Percentiles rank a stretch among this genome's conserved stretches.
Conservation (phyloP, 2,329 filamentous ascomycete species). For the Trichoderma pleuroti region DNA sequence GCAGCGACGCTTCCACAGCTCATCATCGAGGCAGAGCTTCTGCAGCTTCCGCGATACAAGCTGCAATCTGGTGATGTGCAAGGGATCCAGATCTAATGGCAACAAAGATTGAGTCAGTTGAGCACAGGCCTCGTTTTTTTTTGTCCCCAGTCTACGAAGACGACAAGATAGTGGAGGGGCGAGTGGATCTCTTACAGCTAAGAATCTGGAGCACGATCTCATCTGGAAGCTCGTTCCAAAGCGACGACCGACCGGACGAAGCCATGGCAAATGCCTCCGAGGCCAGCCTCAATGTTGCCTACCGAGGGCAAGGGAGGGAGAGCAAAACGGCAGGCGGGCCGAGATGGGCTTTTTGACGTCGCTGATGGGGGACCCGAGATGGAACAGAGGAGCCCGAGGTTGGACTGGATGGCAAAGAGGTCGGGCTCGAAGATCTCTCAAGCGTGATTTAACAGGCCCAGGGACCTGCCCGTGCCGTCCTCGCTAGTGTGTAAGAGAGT, state of each 20-base stretch:
- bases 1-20: slow-evolving; percentile 72
- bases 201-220: slow-evolving; percentile 63
- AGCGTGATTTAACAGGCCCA: slow-evolving; percentile 16
- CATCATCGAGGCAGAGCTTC: slow-evolving; percentile 66
- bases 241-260: slow-evolving; percentile 22
- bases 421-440: slow-evolving; percentile 2
- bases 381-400: neutral
- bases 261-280: slow-evolving; percentile 29
- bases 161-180: neutral
- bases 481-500: slow-evolving; percentile 14
- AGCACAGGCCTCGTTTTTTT: slow-evolving; percentile 19
- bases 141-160: slow-evolving; percentile 10
- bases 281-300: slow-evolving; percentile 7
- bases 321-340: neutral
- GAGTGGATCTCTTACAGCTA: slow-evolving; percentile 47
- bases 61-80: slow-evolving; percentile 60
- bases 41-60: slow-evolving; percentile 65
- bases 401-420: neutral
- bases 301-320: slow-evolving; percentile 12
- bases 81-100: slow-evolving; percentile 35
- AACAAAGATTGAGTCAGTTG: neutral
- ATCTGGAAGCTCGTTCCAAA: slow-evolving; percentile 54
- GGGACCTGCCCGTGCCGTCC: slow-evolving; percentile 1
- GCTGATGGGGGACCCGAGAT: neutral
- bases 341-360: neutral